phyloP scores from a whole-genome alignment of 2,329 filamentous ascomycete species.

The Hymenotorrendiella dingleyae region DNA sequence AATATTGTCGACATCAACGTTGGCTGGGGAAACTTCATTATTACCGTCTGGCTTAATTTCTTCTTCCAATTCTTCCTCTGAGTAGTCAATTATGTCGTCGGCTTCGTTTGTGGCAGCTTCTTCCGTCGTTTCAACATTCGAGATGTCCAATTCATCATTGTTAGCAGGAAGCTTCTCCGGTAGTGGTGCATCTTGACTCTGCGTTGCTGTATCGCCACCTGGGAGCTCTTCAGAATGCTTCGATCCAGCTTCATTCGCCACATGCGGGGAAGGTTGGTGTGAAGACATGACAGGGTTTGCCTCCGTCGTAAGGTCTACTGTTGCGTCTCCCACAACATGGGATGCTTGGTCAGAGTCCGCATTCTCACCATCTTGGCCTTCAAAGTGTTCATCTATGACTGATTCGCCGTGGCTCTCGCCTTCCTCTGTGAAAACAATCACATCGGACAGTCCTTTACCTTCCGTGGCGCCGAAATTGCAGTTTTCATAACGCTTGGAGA shows the following conservation, averaged over 20 bases:
- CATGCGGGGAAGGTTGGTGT: too few relatives aligned
- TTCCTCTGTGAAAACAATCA: constrained; percentile 22
- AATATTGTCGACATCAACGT: constrained; percentile 9
- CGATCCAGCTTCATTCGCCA: too few relatives aligned
- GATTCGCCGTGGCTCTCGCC: constrained; percentile 20
- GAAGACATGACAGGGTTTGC: too few relatives aligned
- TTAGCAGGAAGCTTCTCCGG: not conserved
- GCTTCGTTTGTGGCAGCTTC: constrained; percentile 20
- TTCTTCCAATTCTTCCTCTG: constrained; percentile 36
- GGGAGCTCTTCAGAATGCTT: too few relatives aligned
- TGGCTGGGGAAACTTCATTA: not conserved
- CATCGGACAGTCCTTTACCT: constrained; percentile 43
- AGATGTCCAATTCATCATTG: not conserved
- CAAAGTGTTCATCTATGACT: constrained; percentile 8
- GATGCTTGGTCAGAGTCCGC: not conserved
- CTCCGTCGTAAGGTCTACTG: too few relatives aligned
- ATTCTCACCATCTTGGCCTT: not conserved
- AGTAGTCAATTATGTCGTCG: constrained; percentile 44
- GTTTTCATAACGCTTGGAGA: constrained; percentile 45
- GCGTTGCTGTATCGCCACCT: too few relatives aligned
- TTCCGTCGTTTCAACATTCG: not conserved
- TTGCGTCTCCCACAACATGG: not conserved
- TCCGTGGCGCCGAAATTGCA: constrained; percentile 47
- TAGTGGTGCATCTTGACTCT: too few relatives aligned
- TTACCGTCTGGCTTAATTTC: constrained; percentile 1